Base-by-base conservation (phyloP, 1,284 basidiomycete species). In the Cystobasidiaceae sp. region DNA sequence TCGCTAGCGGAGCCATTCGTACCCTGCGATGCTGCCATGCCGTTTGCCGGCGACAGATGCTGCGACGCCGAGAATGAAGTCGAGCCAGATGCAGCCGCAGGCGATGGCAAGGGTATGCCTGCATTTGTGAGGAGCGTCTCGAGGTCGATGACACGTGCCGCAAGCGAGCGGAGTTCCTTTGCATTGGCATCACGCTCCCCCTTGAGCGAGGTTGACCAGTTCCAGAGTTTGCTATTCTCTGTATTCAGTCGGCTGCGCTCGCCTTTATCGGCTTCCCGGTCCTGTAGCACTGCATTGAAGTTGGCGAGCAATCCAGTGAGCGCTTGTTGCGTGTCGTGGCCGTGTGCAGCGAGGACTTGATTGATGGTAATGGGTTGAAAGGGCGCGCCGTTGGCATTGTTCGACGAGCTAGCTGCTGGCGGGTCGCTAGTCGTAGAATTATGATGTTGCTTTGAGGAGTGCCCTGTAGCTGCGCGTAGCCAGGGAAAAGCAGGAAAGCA, bases 181-280 rank as follows among this genome's bases (percentile, higher is more conserved):
- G 25, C 23, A 27, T 54, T 28, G 13, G 39, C 27, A 19, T 68
- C 67, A 4, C 62, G 32, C 19, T 68, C 67, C 25, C 50, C 52
- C 44, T 68, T 68, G 28, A 68, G 62, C n/a, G 30, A 28, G 17
- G 44, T 34, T 7, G 46, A 19, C 52, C 52, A 54, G 15, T 39
- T 46, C 67, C 67, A 68, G 17, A 68, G 49, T 33, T 63, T 68
- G 28, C 25, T 52, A 39, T 68, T 68, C 56, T 68, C 67, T 17
- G 48, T 46, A 19, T 46, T 56, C 37, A 64, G 37, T 21, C 48
- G 32, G 23, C 19, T 13, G 11, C 41, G 34, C 37, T 64, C 61
- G 30, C 17, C 8, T 30, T 46, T 64, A 21, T 64, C 61, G 6
- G 21, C 23, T n/a, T 64, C 61, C 23, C 48, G 41, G 33, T 49